These are phyloP conservation scores for Arthrocladium fulminans DNA, from an alignment of 2,329 filamentous ascomycete genomes.

Conservation along the genomic window DNA sequence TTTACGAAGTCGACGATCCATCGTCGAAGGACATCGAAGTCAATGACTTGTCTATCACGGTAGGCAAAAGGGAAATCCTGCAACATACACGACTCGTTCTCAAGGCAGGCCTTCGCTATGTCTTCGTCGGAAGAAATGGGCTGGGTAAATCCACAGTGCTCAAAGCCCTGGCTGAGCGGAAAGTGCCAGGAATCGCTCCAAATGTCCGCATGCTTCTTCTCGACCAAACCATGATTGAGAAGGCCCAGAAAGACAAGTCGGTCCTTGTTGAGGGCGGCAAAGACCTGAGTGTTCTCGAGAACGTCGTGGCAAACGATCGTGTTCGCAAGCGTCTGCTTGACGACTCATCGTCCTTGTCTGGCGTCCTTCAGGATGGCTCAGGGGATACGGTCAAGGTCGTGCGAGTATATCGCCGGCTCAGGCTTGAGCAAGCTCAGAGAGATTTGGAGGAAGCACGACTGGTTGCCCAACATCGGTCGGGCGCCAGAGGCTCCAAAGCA, in stretches of 20 bases:
- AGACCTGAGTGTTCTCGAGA: conserved; percentile 50
- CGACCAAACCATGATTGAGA: conserved; percentile 49
- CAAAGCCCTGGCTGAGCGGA: conserved; percentile 64
- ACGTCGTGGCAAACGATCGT: conserved; percentile 51
- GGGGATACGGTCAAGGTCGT: conserved; percentile 52
- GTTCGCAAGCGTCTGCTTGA: conserved; percentile 46
- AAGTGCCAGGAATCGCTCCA: conserved; percentile 67
- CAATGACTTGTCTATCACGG: conserved; percentile 19
- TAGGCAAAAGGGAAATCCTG: conserved; percentile 50
- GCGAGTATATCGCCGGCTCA: conserved; percentile 43
- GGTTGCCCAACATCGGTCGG: conserved; percentile 64
- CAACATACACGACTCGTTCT: conserved; percentile 60
- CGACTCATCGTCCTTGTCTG: conserved; percentile 41
- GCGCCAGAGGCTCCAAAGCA: conserved; percentile 64
- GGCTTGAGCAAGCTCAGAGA: conserved; percentile 53
- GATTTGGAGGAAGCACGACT: conserved; percentile 62
- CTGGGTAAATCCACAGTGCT: conserved; percentile 73
- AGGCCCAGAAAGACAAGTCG: conserved; percentile 9
- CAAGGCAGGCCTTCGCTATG: conserved; percentile 66
- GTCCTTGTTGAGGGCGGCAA: conserved; percentile 29
- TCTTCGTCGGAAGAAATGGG: conserved; percentile 70
- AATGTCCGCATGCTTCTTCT: conserved; percentile 57
- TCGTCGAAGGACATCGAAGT: conserved; percentile 20
- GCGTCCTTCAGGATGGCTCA: not conserved
- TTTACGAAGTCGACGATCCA: conserved; percentile 19